A percentile compares a stretch with the other conserved stretches of the same genome.
These are phyloP conservation scores for Glutinoglossum americanum DNA, from an alignment of 495 filamentous ascomycete genomes.

Conservation along the genomic window DNA sequence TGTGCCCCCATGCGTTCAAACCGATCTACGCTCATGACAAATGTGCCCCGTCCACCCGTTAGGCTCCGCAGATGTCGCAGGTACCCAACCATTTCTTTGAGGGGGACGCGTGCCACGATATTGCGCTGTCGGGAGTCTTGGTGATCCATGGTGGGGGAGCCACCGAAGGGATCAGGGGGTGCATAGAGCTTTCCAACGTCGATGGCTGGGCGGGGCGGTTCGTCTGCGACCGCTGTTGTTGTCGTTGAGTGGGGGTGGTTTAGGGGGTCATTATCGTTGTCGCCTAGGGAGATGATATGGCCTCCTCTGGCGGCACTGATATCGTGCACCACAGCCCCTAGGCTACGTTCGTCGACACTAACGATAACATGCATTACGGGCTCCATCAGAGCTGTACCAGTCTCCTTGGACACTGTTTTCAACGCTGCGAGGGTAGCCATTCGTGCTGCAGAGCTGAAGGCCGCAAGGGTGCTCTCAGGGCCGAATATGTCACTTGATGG, in stretches of 20 bases:
- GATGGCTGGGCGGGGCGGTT: slow-evolving; percentile 24
- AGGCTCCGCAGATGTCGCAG: slow-evolving; percentile 70
- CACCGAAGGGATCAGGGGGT: slow-evolving; percentile 63
- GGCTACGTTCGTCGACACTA: slow-evolving; percentile 53
- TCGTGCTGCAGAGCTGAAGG: slow-evolving; percentile 58
- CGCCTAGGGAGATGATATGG: slow-evolving; percentile 59
- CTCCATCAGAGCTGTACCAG: slow-evolving; percentile 53
- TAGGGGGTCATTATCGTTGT: slow-evolving; percentile 24
- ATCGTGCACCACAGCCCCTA: slow-evolving; percentile 80
- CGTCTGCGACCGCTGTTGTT: slow-evolving; percentile 9
- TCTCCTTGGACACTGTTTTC: slow-evolving; percentile 23
- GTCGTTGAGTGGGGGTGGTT: slow-evolving; percentile 14
- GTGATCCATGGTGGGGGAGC: slow-evolving; percentile 5
- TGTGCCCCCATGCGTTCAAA: slow-evolving; percentile 67
- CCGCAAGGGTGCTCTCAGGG: slow-evolving; percentile 42
- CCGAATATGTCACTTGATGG: slow-evolving; percentile 41
- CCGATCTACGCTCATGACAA: slow-evolving; percentile 77
- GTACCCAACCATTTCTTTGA: slow-evolving; percentile 96
- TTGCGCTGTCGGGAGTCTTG: slow-evolving; percentile 26
- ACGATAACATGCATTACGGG: slow-evolving; percentile 80
- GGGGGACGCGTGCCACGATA: slow-evolving; percentile 65
- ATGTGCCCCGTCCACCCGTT: slow-evolving; percentile 74
- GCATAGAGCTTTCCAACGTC: slow-evolving; percentile 56
- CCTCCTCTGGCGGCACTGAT: slow-evolving; percentile 66
- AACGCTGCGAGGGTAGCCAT: slow-evolving; percentile 47